phyloP scores from a whole-genome alignment of 345 rosid species.

The Eucalyptus cloeziana region DNA sequence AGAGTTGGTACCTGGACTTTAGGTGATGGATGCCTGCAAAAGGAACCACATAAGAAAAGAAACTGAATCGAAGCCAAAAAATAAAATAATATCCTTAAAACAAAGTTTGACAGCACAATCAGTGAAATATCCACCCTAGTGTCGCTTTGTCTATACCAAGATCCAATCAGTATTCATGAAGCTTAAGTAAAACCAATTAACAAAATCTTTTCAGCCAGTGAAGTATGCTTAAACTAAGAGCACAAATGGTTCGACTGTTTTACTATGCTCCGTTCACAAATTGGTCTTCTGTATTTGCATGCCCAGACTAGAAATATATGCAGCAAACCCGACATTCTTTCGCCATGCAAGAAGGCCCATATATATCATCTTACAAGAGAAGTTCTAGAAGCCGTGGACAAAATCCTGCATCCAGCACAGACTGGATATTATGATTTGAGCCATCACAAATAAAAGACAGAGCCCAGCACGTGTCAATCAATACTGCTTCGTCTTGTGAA shows the following conservation, averaged over 20 bases:
- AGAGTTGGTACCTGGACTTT: conserved; percentile 65
- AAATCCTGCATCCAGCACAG: conserved; percentile 20
- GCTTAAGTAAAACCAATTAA: background rate
- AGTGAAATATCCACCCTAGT: background rate
- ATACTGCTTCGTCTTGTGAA: conserved; percentile 16
- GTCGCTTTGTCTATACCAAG: background rate
- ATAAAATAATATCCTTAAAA: background rate
- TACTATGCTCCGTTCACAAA: background rate
- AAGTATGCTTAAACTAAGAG: background rate
- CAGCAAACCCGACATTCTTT: background rate
- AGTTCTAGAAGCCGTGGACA: conserved; percentile 22
- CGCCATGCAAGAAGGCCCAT: background rate
- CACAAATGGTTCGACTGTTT: background rate
- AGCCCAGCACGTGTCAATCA: conserved; percentile 27
- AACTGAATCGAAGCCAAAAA: background rate
- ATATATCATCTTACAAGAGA: conserved; percentile 7
- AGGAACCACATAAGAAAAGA: background rate
- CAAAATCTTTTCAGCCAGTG: background rate
- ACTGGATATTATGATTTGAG: conserved; percentile 19
- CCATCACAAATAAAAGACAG: conserved; percentile 30
- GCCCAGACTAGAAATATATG: background rate
- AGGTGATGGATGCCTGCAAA: conserved; percentile 56
- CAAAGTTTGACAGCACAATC: background rate
- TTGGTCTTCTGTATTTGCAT: background rate
- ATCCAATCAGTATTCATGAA: background rate